Conservation (phyloP, 2,329 filamentous ascomycete genomes). For the Passalora sequoiae region DNA sequence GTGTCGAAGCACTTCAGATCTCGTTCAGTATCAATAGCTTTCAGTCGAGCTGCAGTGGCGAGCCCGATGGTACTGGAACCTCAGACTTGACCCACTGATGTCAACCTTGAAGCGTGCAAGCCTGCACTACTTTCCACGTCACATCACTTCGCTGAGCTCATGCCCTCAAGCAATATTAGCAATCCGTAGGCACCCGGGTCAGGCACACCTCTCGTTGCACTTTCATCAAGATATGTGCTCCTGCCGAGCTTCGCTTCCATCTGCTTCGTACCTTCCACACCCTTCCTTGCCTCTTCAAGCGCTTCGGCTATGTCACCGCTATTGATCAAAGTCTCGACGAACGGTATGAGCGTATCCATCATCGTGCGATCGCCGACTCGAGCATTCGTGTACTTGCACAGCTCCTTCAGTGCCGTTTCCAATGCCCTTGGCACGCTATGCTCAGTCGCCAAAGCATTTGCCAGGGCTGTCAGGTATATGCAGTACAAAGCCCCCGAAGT, state of each 20-base stretch:
- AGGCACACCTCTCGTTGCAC: slow-evolving; percentile 33
- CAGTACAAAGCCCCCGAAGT: slow-evolving; percentile 35
- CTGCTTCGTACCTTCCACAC: slow-evolving; percentile 34
- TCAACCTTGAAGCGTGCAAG: no score
- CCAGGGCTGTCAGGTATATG: slow-evolving; percentile 34
- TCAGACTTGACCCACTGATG: no score
- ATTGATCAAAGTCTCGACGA: slow-evolving; percentile 26
- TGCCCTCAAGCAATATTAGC: slow-evolving; percentile 33
- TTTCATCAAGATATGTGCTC: slow-evolving; percentile 35
- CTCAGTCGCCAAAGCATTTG: slow-evolving; percentile 25
- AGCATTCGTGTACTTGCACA: slow-evolving; percentile 34
- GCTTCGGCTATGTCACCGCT: slow-evolving; percentile 22
- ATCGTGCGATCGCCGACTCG: slow-evolving; percentile 34
- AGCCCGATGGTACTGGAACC: no score
- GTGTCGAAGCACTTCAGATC: no score
- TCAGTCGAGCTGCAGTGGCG: no score
- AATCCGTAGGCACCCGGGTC: slow-evolving; percentile 37
- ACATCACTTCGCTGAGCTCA: slow-evolving; percentile 17
- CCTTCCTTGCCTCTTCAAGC: slow-evolving; percentile 25
- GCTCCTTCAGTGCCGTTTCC: slow-evolving; percentile 25
- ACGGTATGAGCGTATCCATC: slow-evolving; percentile 36
- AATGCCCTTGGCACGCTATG: slow-evolving; percentile 23
- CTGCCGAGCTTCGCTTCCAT: slow-evolving; percentile 34
- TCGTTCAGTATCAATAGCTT: no score
- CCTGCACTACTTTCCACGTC: no score